Evolutionary conservation across 495 filamentous ascomycete genomes (phyloP).

Genomic region (Usnea hakonensis): DNA sequence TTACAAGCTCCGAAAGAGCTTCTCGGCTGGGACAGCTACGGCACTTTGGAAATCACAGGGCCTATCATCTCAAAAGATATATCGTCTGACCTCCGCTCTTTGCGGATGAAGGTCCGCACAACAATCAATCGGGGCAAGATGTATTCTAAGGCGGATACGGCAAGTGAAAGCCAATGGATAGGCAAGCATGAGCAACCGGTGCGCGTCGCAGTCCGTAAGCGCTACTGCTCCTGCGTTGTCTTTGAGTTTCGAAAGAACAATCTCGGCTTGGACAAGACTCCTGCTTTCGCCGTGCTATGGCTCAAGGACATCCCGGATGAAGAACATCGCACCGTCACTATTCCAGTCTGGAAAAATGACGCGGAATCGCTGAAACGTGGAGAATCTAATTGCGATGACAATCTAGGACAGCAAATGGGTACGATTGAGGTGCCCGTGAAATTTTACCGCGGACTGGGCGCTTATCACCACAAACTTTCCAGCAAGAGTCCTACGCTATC

Average conservation of each 20-base stretch:
- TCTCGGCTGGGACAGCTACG: conserved; percentile 55
- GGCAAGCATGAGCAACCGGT: conserved; percentile 34
- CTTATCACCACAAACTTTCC: conserved; percentile 47
- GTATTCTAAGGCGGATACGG: conserved; percentile 32
- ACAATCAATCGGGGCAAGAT: conserved; percentile 48
- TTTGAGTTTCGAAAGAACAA: conserved; percentile 51
- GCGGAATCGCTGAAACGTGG: conserved; percentile 40
- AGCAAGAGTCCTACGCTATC: conserved; percentile 42
- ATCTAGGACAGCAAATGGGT: conserved; percentile 40
- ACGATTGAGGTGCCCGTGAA: conserved; percentile 46
- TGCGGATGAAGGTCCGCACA: conserved; percentile 50
- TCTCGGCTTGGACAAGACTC: conserved; percentile 43
- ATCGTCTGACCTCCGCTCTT: conserved; percentile 33
- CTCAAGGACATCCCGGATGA: conserved; percentile 58
- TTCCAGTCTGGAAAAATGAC: conserved; percentile 51
- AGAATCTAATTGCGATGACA: conserved; percentile 26
- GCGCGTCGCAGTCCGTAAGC: conserved; percentile 51
- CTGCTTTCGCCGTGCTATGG: conserved; percentile 59
- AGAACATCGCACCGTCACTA: conserved; percentile 43
- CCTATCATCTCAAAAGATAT: conserved; percentile 32
- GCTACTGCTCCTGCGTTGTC: conserved; percentile 52
- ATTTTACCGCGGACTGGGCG: conserved; percentile 51
- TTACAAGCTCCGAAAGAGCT: conserved; percentile 45
- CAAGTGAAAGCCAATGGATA: conserved; percentile 27
- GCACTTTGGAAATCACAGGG: conserved; percentile 50